A percentile compares a stretch with the other conserved stretches of the same genome.
These are phyloP conservation scores for Chiua virens DNA, from an alignment of 768 basidiomycete genomes.

Conservation along the genomic window DNA sequence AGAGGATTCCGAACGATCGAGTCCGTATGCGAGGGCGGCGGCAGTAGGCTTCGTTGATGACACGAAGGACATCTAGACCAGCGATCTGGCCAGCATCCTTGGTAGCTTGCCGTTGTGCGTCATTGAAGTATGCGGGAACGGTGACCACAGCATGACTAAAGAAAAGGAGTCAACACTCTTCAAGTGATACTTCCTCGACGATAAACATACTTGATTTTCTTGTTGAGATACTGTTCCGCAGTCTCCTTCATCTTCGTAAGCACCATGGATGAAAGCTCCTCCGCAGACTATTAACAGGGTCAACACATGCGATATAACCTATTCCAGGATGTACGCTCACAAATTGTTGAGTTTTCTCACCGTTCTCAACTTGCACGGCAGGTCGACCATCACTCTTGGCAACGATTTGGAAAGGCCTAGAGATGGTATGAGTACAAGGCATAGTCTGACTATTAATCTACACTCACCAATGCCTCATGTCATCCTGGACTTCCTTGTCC, in stretches of 20 bases:
- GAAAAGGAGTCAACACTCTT: not conserved
- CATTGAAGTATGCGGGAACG: constrained; percentile 99
- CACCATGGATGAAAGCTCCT: constrained; percentile 87
- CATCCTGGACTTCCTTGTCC: constrained; percentile 92
- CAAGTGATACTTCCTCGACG: not conserved
- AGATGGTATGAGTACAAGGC: not conserved
- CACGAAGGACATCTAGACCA: constrained; percentile 94
- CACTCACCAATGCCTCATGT: constrained; percentile 78
- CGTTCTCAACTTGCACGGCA: constrained; percentile 81
- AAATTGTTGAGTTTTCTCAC: constrained; percentile 77
- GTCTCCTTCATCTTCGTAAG: constrained; percentile 94
- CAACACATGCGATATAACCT: not conserved
- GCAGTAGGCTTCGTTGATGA: constrained; percentile 99
- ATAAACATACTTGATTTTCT: constrained; percentile 81
- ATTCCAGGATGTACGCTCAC: constrained; percentile 46
- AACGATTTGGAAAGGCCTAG: constrained; percentile 81
- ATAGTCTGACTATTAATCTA: not conserved
- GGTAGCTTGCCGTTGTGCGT: constrained; percentile 98
- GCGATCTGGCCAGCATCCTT: constrained; percentile 98
- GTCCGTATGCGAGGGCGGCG: constrained; percentile 96
- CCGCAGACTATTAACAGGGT: constrained; percentile 59
- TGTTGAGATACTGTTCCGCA: constrained; percentile 89
- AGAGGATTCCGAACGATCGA: constrained; percentile 77
- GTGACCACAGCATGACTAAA: constrained; percentile 85
- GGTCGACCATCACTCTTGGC: constrained; percentile 72